phyloP scores from a whole-genome alignment of 2,329 filamentous ascomycete species.

The Cladosporium velox region DNA sequence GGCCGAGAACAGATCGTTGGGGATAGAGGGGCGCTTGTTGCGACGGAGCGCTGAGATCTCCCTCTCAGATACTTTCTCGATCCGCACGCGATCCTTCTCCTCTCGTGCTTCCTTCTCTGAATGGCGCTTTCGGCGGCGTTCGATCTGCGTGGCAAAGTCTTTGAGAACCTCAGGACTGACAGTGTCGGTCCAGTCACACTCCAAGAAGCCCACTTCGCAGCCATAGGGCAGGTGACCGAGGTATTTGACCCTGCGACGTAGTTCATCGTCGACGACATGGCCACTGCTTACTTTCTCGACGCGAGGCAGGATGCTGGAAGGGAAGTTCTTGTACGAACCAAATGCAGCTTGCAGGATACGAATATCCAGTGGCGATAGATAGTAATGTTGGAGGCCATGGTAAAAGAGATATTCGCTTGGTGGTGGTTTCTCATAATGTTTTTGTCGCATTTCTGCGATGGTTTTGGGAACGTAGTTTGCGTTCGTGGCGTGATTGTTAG shows the following conservation, averaged over 20 bases:
- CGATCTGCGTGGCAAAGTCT: constrained; percentile 74
- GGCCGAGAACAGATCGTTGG: constrained; percentile 42
- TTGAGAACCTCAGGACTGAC: constrained; percentile 74
- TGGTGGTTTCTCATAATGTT: constrained; percentile 47
- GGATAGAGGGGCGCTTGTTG: constrained; percentile 58
- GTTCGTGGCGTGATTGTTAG: constrained; percentile 20
- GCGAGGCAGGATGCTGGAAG: constrained; percentile 79
- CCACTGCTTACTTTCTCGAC: constrained; percentile 89
- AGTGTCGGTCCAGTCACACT: constrained; percentile 94
- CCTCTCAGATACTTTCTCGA: constrained; percentile 76
- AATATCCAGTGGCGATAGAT: constrained; percentile 87
- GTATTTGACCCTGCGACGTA: constrained; percentile 84
- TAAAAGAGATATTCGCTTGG: constrained; percentile 78
- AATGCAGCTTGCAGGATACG: constrained; percentile 89
- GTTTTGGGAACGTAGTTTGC: constrained; percentile 42
- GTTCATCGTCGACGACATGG: constrained; percentile 80
- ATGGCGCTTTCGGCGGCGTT: constrained; percentile 73
- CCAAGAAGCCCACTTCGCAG: constrained; percentile 87
- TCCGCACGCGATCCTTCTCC: constrained; percentile 79
- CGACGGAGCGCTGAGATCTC: constrained; percentile 66
- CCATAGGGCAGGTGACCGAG: constrained; percentile 82
- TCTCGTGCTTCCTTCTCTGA: constrained; percentile 81
- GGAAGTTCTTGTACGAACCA: constrained; percentile 78
- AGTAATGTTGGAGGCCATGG: constrained; percentile 81
- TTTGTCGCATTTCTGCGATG: constrained; percentile 48